Conservation (phyloP, 2,329 filamentous ascomycete genomes). For the Fusarium nanum region DNA sequence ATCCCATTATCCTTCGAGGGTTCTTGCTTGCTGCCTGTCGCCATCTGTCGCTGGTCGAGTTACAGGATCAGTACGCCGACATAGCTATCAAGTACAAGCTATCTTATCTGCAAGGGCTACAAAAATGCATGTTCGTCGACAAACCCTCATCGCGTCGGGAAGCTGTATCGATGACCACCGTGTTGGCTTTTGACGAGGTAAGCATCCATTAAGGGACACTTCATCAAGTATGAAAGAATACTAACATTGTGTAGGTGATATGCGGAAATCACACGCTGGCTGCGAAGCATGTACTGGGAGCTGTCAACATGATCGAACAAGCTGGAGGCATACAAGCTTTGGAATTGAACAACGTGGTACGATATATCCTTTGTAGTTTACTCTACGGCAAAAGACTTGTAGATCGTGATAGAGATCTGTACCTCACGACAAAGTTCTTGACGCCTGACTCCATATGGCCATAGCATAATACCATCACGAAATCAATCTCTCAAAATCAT, state of each 20-base stretch:
- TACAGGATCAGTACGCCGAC: background rate
- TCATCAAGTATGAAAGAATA: no score
- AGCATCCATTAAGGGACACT: no score
- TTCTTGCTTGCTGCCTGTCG: constrained; percentile 10
- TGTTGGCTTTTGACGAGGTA: constrained; percentile 16
- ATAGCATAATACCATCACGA: background rate
- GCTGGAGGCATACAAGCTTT: background rate
- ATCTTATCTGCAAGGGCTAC: background rate
- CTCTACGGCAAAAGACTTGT: constrained; percentile 13
- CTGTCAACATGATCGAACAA: constrained; percentile 4
- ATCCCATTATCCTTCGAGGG: background rate
- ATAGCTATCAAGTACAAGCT: constrained; percentile 7
- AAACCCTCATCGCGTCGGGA: background rate
- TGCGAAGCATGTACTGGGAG: constrained; percentile 15
- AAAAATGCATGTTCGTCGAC: background rate
- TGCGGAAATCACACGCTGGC: constrained; percentile 11
- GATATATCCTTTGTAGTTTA: constrained; percentile 6
- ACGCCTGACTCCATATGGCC: constrained; percentile 9
- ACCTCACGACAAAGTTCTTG: background rate
- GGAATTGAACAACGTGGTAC: constrained; percentile 2
- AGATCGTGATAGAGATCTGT: constrained; percentile 3
- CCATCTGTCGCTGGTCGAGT: background rate
- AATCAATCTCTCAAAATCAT: no score
- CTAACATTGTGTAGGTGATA: background rate
- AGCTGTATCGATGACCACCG: constrained; percentile 5